A percentile compares a stretch with the other conserved stretches of the same genome.
phyloP scores from a whole-genome alignment of 192 early-diverging fungal genomes.

The Podila clonocystis region DNA sequence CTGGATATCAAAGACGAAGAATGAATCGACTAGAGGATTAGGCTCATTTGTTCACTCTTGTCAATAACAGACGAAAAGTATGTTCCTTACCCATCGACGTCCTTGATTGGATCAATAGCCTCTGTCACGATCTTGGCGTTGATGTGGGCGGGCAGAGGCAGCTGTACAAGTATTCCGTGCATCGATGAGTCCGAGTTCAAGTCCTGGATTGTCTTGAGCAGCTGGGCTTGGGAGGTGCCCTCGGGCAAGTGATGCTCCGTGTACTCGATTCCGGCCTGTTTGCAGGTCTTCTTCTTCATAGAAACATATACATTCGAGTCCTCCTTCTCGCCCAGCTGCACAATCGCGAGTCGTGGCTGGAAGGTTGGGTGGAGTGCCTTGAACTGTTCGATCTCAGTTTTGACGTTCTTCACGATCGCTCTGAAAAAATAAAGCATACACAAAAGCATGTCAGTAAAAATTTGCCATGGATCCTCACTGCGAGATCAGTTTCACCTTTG shows the following conservation, averaged over 20 bases:
- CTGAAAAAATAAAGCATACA: slow-evolving; percentile 37
- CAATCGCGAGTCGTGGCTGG: slow-evolving; percentile 84
- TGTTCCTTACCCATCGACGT: slow-evolving; percentile 90
- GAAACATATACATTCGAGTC: slow-evolving; percentile 95
- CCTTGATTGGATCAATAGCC: slow-evolving; percentile 86
- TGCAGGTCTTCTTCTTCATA: slow-evolving; percentile 92
- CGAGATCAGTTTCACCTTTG: background rate
- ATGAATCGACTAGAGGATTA: background rate
- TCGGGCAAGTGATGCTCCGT: slow-evolving; percentile 33
- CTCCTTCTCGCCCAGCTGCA: slow-evolving; percentile 93
- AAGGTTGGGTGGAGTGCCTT: slow-evolving; percentile 73
- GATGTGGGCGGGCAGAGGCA: slow-evolving; percentile 91
- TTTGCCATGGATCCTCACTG: background rate
- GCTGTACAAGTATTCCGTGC: slow-evolving; percentile 97
- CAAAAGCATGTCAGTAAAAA: background rate
- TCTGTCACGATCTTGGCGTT: slow-evolving; percentile 87
- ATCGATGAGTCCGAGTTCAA: slow-evolving; percentile 84
- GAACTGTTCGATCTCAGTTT: slow-evolving; percentile 72
- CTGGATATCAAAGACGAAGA: slow-evolving; percentile 44
- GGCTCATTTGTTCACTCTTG: too few species aligned
- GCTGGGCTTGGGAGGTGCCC: slow-evolving; percentile 40
- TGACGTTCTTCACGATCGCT: slow-evolving; percentile 76
- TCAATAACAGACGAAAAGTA: too few species aligned
- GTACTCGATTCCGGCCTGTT: slow-evolving; percentile 66
- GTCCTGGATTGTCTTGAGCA: slow-evolving; percentile 71